phyloP scores from a whole-genome alignment of 139 green algal species.

The Deuterostichococcus epilithicus region DNA sequence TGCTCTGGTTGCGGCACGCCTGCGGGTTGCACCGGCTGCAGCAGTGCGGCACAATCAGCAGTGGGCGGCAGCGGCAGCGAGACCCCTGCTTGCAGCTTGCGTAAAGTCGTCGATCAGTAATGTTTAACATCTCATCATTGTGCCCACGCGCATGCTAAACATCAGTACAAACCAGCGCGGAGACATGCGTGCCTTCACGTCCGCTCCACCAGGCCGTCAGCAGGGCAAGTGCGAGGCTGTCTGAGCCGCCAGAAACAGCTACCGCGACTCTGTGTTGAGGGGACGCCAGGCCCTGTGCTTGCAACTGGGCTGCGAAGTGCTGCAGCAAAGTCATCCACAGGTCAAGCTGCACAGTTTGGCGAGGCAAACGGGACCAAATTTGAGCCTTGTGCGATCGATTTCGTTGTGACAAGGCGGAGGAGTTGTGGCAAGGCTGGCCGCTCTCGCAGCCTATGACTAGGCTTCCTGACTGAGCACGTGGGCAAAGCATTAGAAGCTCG shows the following conservation, averaged over 20 bases:
- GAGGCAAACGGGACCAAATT: too few species aligned
- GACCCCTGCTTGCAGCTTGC: too few species aligned
- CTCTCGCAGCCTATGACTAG: too few species aligned
- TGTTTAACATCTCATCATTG: too few species aligned
- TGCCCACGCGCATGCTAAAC: neutral
- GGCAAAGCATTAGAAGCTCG: too few species aligned
- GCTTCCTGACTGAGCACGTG: neutral
- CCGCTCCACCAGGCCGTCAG: constrained; percentile 22
- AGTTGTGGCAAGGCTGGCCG: too few species aligned
- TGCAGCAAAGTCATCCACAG: neutral
- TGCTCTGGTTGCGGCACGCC: neutral
- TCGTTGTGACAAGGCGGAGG: too few species aligned
- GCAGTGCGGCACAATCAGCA: neutral
- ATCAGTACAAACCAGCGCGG: neutral
- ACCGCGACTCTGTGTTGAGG: constrained; percentile 19
- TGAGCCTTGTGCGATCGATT: too few species aligned
- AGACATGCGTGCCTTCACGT: neutral
- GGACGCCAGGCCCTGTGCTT: neutral
- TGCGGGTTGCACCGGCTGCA: neutral
- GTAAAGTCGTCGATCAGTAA: too few species aligned
- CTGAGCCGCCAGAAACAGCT: constrained; percentile 43
- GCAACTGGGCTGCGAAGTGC: constrained; percentile 6
- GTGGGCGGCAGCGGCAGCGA: neutral
- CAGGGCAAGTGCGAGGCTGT: constrained; percentile 45
- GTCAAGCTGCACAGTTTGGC: too few species aligned